phyloP scores from a whole-genome alignment of 805 yeast species.

The Ogataea salicorniae region DNA sequence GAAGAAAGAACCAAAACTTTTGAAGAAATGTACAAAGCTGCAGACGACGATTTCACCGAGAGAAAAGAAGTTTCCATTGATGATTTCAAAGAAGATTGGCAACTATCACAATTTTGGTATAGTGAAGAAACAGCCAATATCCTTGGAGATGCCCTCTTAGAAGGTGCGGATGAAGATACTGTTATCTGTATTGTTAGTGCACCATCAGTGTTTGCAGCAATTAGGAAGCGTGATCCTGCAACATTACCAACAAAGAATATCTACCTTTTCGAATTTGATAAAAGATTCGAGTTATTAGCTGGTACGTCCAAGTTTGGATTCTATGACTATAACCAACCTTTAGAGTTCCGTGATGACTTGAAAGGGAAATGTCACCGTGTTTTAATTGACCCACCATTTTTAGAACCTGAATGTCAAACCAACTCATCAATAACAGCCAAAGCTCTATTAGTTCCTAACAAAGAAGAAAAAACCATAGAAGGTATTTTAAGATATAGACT shows the following conservation, averaged over 20 bases:
- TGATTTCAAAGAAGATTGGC: conserved; percentile 88
- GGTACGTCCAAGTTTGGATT: conserved; percentile 61
- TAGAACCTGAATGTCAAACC: conserved; percentile 75
- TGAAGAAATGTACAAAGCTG: conserved; percentile 45
- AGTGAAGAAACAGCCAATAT: conserved; percentile 64
- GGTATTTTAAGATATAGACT: conserved; percentile 45
- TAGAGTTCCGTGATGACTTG: conserved; percentile 50
- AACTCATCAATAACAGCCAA: conserved; percentile 64
- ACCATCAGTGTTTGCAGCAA: conserved; percentile 87
- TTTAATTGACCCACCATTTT: conserved; percentile 83
- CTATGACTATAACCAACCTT: conserved; percentile 74
- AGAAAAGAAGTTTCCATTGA: conserved; percentile 43
- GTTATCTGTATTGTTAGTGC: conserved; percentile 78
- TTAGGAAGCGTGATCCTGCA: conserved; percentile 45
- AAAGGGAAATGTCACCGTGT: conserved; percentile 63
- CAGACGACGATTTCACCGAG: conserved; percentile 52
- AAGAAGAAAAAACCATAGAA: conserved; percentile 30
- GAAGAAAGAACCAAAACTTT: conserved; percentile 50
- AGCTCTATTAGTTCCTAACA: conserved; percentile 43
- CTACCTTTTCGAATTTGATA: conserved; percentile 74
- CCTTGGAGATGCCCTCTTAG: conserved; percentile 65
- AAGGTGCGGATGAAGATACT: conserved; percentile 69
- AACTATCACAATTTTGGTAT: conserved; percentile 90
- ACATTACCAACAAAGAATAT: conserved; percentile 63
- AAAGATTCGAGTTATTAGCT: conserved; percentile 67